Evolutionary conservation across 1,139 yeast genomes (phyloP).

Genomic region (Debaryomycetaceae sp.): DNA sequence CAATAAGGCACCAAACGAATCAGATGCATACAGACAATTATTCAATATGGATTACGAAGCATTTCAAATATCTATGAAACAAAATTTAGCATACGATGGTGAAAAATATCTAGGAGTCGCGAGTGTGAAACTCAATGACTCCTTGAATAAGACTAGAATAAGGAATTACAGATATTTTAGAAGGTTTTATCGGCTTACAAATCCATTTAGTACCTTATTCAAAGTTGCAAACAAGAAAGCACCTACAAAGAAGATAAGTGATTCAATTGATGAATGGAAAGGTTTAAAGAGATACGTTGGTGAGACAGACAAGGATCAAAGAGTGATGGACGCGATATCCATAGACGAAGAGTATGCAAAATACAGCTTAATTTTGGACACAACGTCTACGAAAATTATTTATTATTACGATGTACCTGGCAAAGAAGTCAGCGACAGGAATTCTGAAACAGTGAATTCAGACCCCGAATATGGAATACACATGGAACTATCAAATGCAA

Average conservation of each 20-base stretch:
- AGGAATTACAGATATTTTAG: not conserved
- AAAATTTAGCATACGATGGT: slow-evolving; percentile 57
- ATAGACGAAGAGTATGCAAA: slow-evolving; percentile 75
- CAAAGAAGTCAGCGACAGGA: slow-evolving; percentile 3
- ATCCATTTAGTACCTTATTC: not conserved
- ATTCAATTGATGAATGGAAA: slow-evolving; percentile 27
- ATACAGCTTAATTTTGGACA: slow-evolving; percentile 68
- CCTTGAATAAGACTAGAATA: slow-evolving; percentile 1
- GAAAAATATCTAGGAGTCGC: slow-evolving; percentile 8
- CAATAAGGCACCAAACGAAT: slow-evolving; percentile 40
- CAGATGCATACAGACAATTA: slow-evolving; percentile 55
- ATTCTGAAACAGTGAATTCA: slow-evolving; percentile 21
- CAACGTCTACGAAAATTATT: slow-evolving; percentile 50
- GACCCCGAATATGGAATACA: slow-evolving; percentile 67
- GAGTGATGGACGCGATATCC: slow-evolving; percentile 22
- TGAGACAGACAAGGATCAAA: slow-evolving; percentile 26
- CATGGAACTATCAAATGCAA: slow-evolving; percentile 56
- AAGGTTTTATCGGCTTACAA: not conserved
- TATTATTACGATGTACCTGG: slow-evolving; percentile 78
- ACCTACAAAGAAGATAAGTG: slow-evolving; percentile 3
- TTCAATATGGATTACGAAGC: slow-evolving; percentile 44
- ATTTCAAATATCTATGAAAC: slow-evolving; percentile 59
- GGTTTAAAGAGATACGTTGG: slow-evolving; percentile 45
- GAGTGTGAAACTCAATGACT: not conserved
- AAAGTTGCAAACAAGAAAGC: not conserved